Base-by-base conservation (phyloP, 208 protist genomes). In the Leishmania guyanensis region DNA sequence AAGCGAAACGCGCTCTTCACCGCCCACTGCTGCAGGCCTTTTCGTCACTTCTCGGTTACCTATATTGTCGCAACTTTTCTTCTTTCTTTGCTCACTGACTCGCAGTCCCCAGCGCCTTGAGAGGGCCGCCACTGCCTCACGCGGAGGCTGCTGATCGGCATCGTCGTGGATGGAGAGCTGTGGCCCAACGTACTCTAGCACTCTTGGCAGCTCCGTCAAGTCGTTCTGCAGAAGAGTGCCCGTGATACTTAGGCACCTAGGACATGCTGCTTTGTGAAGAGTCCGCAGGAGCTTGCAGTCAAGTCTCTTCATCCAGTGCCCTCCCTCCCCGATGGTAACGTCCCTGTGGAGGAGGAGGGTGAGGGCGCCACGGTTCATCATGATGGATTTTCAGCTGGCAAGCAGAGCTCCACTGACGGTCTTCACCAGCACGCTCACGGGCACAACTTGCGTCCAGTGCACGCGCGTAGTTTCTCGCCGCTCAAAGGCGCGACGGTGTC, bases 211-310 rank as follows among this genome's bases (percentile, higher is more conserved):
- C 89, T 99, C 99, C 66, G 87, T 92, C 22, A 99, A 82, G 73
- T 95, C 98, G 89, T 99, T 99, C 87, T 99, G 99, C 56, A 99
- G 97, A 0, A 98, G 98, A 16, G 95, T 98, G 0, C 99, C 99
- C 0, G 94, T 97, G 0, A 99, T 81, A 75, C 99, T 97, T 20
- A 99, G 64, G 2, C 98, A 83, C 82, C 99, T 96, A 17, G 95
- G 95, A n/a, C 90, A 75, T n/a, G 98, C 89, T 22, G 89, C 84
- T 90, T 99, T 99, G 74, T 75, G 86, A 6, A 99, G 76, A 16
- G 97, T 98, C 17, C 98, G 84, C 81, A 96, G 84, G 22, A 90
- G 84, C 26, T 90, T 90, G 10, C 98, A 94, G 69, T 99, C 91
- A 5, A 96, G 93, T 83, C 99, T 99, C 56, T 95, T 89, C 51